Evolutionary conservation across 1,139 yeast genomes (phyloP).

Genomic region (Zygosaccharomyces pseudobailii): DNA sequence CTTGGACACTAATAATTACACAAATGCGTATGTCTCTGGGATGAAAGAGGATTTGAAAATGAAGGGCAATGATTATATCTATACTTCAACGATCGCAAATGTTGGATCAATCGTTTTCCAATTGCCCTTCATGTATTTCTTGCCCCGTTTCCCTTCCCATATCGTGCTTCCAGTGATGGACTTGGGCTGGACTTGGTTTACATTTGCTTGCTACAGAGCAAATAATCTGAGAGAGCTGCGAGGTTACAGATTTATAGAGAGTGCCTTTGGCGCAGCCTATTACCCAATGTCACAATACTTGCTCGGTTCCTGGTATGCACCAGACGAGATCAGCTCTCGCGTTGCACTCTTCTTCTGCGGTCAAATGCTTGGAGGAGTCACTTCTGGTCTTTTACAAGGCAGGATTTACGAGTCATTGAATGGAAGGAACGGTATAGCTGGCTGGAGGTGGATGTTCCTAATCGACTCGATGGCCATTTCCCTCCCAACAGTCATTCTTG

Average conservation of each 20-base stretch:
- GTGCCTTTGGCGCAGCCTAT: conserved; percentile 59
- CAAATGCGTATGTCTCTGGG: conserved; percentile 68
- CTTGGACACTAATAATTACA: conserved; percentile 52
- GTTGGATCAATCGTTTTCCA: conserved; percentile 61
- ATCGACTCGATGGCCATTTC: conserved; percentile 62
- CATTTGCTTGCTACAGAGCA: conserved; percentile 50
- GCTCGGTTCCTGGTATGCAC: conserved; percentile 65
- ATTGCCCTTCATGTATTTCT: conserved; percentile 41
- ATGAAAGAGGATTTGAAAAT: conserved; percentile 55
- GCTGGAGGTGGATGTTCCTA: conserved; percentile 80
- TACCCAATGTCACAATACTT: conserved; percentile 62
- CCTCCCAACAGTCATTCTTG: conserved; percentile 47
- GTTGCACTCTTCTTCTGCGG: conserved; percentile 42
- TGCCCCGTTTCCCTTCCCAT: conserved; percentile 49
- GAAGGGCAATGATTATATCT: conserved; percentile 61
- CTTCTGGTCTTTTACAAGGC: conserved; percentile 55
- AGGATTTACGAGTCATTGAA: conserved; percentile 48
- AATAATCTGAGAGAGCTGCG: conserved; percentile 45
- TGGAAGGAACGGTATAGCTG: conserved; percentile 50
- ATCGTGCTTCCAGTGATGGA: conserved; percentile 53
- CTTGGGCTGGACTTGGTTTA: conserved; percentile 61
- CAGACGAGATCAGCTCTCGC: conserved; percentile 47
- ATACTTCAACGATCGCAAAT: conserved; percentile 53
- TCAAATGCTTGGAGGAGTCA: conserved; percentile 51
- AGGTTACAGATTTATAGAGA: conserved; percentile 57